These are phyloP conservation scores for Vanderwaltozyma polyspora DNA, from an alignment of 805 yeast species.

Conservation along the genomic window DNA sequence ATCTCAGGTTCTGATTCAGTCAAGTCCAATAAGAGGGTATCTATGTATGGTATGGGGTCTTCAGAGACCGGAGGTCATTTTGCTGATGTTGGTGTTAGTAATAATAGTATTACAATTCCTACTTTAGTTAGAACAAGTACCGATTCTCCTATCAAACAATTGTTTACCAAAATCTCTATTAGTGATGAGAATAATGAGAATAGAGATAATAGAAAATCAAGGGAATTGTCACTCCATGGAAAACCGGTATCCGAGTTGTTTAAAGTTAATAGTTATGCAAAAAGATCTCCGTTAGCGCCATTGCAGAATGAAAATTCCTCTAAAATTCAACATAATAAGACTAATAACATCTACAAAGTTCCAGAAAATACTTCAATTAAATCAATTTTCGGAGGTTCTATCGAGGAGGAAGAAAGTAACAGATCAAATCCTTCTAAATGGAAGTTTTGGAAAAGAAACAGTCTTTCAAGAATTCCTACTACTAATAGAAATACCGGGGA, in stretches of 20 bases:
- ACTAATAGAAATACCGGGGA: neutral
- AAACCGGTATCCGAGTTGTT: neutral
- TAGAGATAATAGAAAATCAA: constrained; percentile 11
- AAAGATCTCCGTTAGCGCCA: neutral
- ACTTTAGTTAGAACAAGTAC: constrained; percentile 22
- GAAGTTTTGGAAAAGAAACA: constrained; percentile 27
- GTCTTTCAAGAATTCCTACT: constrained; percentile 2
- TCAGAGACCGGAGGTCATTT: too few relatives aligned
- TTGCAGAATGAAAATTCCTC: neutral
- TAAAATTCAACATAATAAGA: too few relatives aligned
- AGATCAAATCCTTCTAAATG: constrained; percentile 17
- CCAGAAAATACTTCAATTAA: too few relatives aligned
- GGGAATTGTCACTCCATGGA: neutral
- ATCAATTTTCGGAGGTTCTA: too few relatives aligned
- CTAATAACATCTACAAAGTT: too few relatives aligned
- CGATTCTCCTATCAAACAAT: constrained; percentile 23
- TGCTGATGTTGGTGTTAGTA: too few relatives aligned
- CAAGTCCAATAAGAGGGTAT: constrained; percentile 6
- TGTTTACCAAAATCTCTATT: constrained; percentile 20
- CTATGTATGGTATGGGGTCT: constrained; percentile 5
- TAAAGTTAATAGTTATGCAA: neutral
- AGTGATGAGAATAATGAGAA: constrained; percentile 10
- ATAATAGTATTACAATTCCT: neutral
- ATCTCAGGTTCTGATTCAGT: constrained; percentile 4
- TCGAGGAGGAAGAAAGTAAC: too few relatives aligned